Percentiles rank a stretch among this genome's conserved stretches.
These are phyloP conservation scores for Clitocybe nebularis DNA, from an alignment of 1,284 basidiomycete species.

Conservation along the genomic window DNA sequence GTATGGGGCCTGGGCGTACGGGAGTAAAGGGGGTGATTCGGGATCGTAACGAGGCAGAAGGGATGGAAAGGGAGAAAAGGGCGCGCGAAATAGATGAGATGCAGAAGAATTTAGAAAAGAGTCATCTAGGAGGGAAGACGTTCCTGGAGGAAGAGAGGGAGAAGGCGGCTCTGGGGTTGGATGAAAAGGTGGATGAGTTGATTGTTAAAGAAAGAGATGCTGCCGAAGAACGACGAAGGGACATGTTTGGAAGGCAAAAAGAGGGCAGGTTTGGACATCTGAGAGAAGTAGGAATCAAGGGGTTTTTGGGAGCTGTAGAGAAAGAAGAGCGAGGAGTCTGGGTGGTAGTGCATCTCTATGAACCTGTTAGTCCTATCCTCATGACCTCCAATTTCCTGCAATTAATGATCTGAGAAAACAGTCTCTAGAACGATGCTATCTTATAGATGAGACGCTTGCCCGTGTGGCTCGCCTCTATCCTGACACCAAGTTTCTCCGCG, in stretches of 20 bases:
- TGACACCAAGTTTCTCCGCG: conserved; percentile 75
- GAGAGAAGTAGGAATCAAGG: conserved; percentile 72
- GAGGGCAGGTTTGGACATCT: conserved; percentile 74
- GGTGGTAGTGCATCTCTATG: conserved; percentile 83
- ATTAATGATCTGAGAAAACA: conserved; percentile 25
- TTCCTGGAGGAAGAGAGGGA: conserved; percentile 69
- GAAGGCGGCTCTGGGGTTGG: conserved; percentile 33
- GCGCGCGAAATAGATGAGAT: conserved; percentile 46
- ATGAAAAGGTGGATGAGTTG: conserved; percentile 42
- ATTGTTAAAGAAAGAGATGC: conserved; percentile 38
- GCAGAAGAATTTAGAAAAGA: conserved; percentile 56
- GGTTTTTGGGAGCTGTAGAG: conserved; percentile 75
- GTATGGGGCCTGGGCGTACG: conserved; percentile 80
- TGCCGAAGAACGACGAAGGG: conserved; percentile 26
- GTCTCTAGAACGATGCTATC: conserved; percentile 72
- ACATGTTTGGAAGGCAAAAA: conserved; percentile 43
- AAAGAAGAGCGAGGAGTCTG: conserved; percentile 64
- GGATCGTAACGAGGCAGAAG: conserved; percentile 67
- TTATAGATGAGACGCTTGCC: conserved; percentile 65
- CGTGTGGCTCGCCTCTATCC: conserved; percentile 67
- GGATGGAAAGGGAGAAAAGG: conserved; percentile 44
- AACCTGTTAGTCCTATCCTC: conserved; percentile 62
- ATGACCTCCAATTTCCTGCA: conserved; percentile 10
- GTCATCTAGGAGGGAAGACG: conserved; percentile 60
- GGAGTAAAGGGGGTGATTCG: conserved; percentile 83